Percentiles rank a stretch among this genome's conserved stretches.
These are phyloP conservation scores for Spongispora temasekensis DNA, from an alignment of 1,284 basidiomycete genomes.

Conservation along the genomic window DNA sequence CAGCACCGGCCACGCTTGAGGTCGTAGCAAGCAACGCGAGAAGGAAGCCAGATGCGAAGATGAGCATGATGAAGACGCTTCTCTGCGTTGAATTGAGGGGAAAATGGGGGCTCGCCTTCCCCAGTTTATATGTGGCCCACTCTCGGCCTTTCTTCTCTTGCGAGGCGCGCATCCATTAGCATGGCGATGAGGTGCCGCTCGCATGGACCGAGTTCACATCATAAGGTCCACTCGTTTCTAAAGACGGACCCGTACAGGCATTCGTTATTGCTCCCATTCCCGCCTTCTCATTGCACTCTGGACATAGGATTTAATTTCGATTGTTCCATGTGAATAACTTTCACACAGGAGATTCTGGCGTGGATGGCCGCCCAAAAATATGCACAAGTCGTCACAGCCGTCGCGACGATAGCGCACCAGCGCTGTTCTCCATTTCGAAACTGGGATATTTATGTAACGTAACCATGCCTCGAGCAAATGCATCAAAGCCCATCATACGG, in stretches of 20 bases:
- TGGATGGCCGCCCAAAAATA: constrained; percentile 9
- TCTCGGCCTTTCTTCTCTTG: neutral
- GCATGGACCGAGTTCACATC: neutral
- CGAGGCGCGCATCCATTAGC: neutral
- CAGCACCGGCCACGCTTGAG: constrained; percentile 4
- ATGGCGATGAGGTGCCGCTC: neutral
- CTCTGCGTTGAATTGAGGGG: neutral
- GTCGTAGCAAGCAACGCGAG: constrained; percentile 13
- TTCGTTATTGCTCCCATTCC: neutral
- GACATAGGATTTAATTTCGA: constrained; percentile 2
- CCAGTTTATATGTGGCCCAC: constrained; percentile 10
- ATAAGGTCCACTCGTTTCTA: neutral
- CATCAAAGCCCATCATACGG: constrained; percentile 33
- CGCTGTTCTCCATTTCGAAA: neutral
- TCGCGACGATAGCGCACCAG: neutral
- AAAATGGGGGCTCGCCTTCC: neutral
- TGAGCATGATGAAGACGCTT: constrained; percentile 11
- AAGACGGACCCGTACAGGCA: constrained; percentile 1
- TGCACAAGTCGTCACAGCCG: neutral
- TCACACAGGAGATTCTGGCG: constrained; percentile 1
- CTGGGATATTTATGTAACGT: neutral
- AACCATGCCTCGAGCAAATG: neutral
- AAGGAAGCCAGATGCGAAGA: constrained; percentile 7
- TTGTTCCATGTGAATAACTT: neutral
- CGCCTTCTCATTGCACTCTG: neutral